A percentile compares a stretch with the other conserved stretches of the same genome.
These are phyloP conservation scores for Mycotypha africana DNA, from an alignment of 371 early-diverging fungal species.

Conservation along the genomic window DNA sequence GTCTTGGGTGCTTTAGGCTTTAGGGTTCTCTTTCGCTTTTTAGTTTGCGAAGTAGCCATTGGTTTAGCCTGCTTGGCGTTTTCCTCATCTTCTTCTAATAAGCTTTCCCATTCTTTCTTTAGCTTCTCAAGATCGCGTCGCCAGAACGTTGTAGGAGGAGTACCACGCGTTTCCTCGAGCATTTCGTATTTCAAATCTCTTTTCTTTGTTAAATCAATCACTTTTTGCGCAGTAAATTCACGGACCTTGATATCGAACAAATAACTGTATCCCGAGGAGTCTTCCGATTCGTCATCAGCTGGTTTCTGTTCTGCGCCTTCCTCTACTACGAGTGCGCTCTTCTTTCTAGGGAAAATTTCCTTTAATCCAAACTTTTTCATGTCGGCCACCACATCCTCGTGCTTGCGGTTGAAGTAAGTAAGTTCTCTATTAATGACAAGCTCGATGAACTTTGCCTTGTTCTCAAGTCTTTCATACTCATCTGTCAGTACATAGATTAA, in stretches of 20 bases:
- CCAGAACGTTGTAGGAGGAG: constrained; percentile 88
- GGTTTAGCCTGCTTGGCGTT: constrained; percentile 23
- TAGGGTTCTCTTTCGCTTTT: constrained; percentile 14
- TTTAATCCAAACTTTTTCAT: constrained; percentile 70
- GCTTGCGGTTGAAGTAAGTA: constrained; percentile 85
- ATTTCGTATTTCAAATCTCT: constrained; percentile 64
- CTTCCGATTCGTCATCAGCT: constrained; percentile 10
- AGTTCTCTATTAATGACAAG: constrained; percentile 89
- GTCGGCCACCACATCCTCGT: constrained; percentile 74
- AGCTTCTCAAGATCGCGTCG: constrained; percentile 81
- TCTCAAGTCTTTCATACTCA: constrained; percentile 79
- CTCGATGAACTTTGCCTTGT: constrained; percentile 91
- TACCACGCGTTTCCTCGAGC: constrained; percentile 64
- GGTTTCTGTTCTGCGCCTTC: constrained; percentile 17
- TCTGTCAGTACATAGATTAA: constrained; percentile 67
- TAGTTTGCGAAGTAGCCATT: constrained; percentile 1
- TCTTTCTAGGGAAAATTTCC: constrained; percentile 51
- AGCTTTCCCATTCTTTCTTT: constrained; percentile 63
- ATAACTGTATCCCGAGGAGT: constrained; percentile 82
- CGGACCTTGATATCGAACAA: constrained; percentile 92
- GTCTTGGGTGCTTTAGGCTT: constrained; percentile 7
- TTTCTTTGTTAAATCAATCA: constrained; percentile 75
- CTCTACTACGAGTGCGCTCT: constrained; percentile 32
- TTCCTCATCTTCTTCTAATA: constrained; percentile 31
- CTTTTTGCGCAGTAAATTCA: constrained; percentile 90